Conservation (phyloP, 2,329 filamentous ascomycete species). For the Aspergillus quadrilineatus region DNA sequence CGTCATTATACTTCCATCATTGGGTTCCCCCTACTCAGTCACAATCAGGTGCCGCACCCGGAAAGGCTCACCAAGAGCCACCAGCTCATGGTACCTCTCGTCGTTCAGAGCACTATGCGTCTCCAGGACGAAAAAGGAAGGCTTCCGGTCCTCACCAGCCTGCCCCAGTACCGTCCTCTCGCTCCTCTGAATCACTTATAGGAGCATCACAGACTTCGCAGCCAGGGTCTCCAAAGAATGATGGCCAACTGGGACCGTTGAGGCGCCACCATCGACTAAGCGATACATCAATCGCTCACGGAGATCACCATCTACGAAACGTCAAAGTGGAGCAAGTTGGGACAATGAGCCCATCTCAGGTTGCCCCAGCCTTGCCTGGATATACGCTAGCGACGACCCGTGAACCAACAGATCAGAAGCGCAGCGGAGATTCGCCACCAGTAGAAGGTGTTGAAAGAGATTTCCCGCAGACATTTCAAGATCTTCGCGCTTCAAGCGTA, state of each 20-base stretch:
- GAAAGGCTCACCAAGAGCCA: constrained; percentile 61
- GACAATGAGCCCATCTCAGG: neutral
- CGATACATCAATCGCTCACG: constrained; percentile 11
- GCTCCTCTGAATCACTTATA: constrained; percentile 40
- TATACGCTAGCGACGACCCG: neutral
- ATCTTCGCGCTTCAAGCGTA: constrained; percentile 8
- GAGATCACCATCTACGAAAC: neutral
- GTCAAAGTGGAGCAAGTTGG: constrained; percentile 1
- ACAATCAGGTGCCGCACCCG: constrained; percentile 71
- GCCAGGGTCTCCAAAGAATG: constrained; percentile 35
- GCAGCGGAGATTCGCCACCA: constrained; percentile 1
- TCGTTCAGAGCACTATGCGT: constrained; percentile 65
- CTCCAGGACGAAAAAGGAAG: constrained; percentile 78
- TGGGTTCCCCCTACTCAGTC: constrained; percentile 78
- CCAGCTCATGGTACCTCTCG: constrained; percentile 48
- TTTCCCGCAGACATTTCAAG: constrained; percentile 2
- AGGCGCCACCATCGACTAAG: constrained; percentile 14
- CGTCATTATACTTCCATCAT: constrained; percentile 85
- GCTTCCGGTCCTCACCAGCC: constrained; percentile 56
- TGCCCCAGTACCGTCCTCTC: constrained; percentile 52
- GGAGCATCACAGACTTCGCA: constrained; percentile 6
- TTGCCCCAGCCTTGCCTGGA: neutral
- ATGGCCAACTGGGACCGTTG: neutral
- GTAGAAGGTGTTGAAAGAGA: constrained; percentile 1
- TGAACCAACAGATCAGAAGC: constrained; percentile 4